Base-by-base conservation (phyloP, 2,329 filamentous ascomycete species). In the Alternaria sp. region DNA sequence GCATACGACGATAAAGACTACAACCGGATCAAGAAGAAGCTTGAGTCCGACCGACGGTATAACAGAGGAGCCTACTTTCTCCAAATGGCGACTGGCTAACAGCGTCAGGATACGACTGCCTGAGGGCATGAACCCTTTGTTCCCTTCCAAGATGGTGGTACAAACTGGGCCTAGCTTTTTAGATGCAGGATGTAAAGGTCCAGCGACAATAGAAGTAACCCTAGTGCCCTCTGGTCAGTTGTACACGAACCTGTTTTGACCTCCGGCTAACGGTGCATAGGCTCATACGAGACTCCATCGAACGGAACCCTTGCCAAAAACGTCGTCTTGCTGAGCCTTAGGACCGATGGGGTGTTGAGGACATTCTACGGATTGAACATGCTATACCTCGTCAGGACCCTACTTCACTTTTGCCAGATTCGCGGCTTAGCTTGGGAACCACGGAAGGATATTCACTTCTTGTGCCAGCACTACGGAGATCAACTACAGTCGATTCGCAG, bases 1-100 rank as follows among this genome's bases (percentile, higher is more conserved):
- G 74, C 73, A 1, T 78, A 77, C 43, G 75, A 77, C 36, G 71
- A 72, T 36, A 68, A 61, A 48, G 73, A 77, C 26, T 77, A 69
- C 41, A 56, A 64, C 20, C 68, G 68, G 7, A 67, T 78, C 8
- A 74, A 67, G 39, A 43, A 56, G 7, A 75, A 75, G 52, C 58
- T 78, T 8, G 70, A 73, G 28, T 49, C 54, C 12, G 72, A 77
- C 30, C 65, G 53, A 41, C 65, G 75, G 74, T 73, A 74, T 49
- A 64, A 22, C 38, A 38, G 26, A 26, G 24, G 24, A 26, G 24
- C 24, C 3, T 12, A 22, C 8, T 7, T 1, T 3, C 24, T 20
- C 6, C 14, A 32, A 12, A 4, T 11, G 7, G 22, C 8, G 18
- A 32, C 28, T 1, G 34, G n/a, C 68, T 77, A 43, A 75, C 51